These are phyloP conservation scores for Lasiodiplodia sp. DNA, from an alignment of 2,329 filamentous ascomycete species.

Conservation along the genomic window DNA sequence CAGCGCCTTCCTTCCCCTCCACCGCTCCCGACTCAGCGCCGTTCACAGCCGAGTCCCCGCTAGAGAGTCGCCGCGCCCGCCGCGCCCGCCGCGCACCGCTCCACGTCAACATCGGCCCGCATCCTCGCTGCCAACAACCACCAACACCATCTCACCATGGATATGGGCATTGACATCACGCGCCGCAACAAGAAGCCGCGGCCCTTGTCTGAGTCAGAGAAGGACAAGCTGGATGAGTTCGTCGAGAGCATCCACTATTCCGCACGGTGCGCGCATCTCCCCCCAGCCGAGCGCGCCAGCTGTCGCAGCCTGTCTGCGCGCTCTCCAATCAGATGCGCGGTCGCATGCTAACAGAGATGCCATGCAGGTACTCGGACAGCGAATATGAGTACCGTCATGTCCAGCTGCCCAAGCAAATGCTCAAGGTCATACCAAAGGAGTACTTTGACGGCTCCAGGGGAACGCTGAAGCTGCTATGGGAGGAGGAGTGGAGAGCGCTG, in stretches of 20 bases:
- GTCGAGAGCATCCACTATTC: conserved; percentile 96
- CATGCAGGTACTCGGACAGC: conserved; percentile 83
- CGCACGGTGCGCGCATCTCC: conserved; percentile 67
- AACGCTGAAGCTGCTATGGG: conserved; percentile 94
- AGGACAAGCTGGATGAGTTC: conserved; percentile 85
- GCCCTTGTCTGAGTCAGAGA: conserved; percentile 80
- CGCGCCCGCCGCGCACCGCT: conserved; percentile 1
- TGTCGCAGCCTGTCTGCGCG: conserved; percentile 21
- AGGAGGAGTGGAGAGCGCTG: conserved; percentile 96
- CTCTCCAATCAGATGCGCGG: neutral
- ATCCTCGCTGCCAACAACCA: conserved; percentile 21
- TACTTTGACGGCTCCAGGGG: conserved; percentile 90
- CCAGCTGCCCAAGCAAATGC: conserved; percentile 96
- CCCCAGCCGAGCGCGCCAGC: neutral
- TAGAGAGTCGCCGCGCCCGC: conserved; percentile 14
- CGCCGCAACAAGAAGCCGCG: conserved; percentile 89
- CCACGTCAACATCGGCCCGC: conserved; percentile 13
- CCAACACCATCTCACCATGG: conserved; percentile 28
- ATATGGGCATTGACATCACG: conserved; percentile 75
- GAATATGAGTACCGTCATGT: conserved; percentile 98
- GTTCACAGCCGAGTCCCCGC: conserved; percentile 1
- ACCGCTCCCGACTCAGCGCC: neutral
- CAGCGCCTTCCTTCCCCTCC: neutral
- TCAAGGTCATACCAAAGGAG: conserved; percentile 94
- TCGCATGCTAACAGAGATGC: conserved; percentile 30